Base-by-base conservation (phyloP, 2,329 filamentous ascomycete species). In the Fusarium sambucinum region DNA sequence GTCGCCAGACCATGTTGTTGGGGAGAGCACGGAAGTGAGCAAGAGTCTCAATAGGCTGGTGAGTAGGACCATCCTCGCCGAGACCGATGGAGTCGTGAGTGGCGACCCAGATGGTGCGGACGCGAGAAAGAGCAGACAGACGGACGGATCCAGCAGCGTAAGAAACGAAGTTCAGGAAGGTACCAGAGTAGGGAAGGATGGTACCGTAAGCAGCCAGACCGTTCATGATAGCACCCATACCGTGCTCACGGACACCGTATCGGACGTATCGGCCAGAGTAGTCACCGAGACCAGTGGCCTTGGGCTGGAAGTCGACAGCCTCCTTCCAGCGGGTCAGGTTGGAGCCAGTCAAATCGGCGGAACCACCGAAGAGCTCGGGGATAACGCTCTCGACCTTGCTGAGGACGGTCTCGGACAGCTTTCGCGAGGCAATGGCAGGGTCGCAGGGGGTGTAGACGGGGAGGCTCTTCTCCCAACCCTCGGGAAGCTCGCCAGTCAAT, bases 1-100 rank as follows among this genome's bases (percentile, higher is more conserved):
- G 96, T 79, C 96, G 94, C 96, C 96, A 98, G 77, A 98, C 95
- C 93, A 98, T 97, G 87, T 92, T 92, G 91, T 99, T 99, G 79
- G 96, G 96, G 75, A 98, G 89, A 71, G 96, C 96, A 81, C 96
- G 95, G 93, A 98, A 98, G 85, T 98, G 96, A 64, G 94, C 92
- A 69, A 98, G 90, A 44, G 94, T 97, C 90, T 99, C 96, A 75
- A 99, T 97, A 81, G 96, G 96, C 88, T 99, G 96, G 85, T 99
- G 96, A 59, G 96, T 99, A 74, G 96, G 95, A 69, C 96, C 96
- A 78, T 99, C 96, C 86, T 99, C 96, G 83, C 96, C 96, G 74
- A 98, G 93, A 86, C 96, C 96, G 76, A 99, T 99, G 72, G 95
- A 97, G 88, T 98, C 95, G 88, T 98, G 95, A 74, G 95, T 98